Percentiles rank a stretch among this genome's conserved stretches.
Conservation (phyloP, 202 grass and related monocot species). For the Thinopyrum obtusiflorum region DNA sequence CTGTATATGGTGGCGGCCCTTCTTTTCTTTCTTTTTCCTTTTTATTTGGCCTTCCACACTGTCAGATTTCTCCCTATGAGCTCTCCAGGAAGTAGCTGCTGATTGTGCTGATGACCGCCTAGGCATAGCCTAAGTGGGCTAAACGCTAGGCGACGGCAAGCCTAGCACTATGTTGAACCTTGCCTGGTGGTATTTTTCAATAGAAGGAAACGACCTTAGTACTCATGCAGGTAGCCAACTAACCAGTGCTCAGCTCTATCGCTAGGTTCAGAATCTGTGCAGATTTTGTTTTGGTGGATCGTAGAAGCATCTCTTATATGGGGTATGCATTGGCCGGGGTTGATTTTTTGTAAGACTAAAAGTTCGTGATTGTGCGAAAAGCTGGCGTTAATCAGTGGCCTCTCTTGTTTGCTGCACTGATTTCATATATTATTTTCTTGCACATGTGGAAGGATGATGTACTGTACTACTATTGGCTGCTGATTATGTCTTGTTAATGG, state of each 20-base stretch:
- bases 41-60: not conserved
- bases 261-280: not conserved
- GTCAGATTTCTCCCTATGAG: not conserved
- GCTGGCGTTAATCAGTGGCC: slow-evolving; percentile 13
- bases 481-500: slow-evolving; percentile 9
- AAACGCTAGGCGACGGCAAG: not conserved
- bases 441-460: not conserved
- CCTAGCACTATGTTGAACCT: not conserved
- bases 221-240: not conserved
- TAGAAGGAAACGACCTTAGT: not conserved
- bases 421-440: slow-evolving; percentile 8
- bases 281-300: not conserved
- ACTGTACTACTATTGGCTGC: not conserved
- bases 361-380: not conserved
- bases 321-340: not conserved
- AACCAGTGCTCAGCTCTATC: not conserved
- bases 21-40: not conserved
- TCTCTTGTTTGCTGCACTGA: slow-evolving; percentile 9
- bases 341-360: not conserved
- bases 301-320: not conserved
- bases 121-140: not conserved
- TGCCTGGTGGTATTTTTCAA: not conserved
- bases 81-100: not conserved
- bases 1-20: not conserved
- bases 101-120: not conserved